Base-by-base conservation (phyloP, 768 basidiomycete species). In the Trametes cinnabarina region DNA sequence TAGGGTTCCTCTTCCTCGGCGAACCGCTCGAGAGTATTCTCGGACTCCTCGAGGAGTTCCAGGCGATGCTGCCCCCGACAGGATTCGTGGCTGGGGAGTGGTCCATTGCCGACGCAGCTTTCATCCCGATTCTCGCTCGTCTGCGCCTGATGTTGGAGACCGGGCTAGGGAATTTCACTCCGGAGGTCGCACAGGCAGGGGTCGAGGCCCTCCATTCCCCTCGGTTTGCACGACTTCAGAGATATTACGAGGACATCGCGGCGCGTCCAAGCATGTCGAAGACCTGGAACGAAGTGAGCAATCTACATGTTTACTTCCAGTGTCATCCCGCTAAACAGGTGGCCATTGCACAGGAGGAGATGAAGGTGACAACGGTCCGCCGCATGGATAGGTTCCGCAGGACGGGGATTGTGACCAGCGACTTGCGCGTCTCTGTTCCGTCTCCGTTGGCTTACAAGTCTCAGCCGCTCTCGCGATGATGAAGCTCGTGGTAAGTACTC, bases 91-190 rank as follows among this genome's bases (percentile, higher is more conserved):
- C 72, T 9, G 75, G 74, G 3, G 66, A 71, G 14, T 88, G 77
- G 67, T 82, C 78, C 17, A 80, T 82, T 49, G 87, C 86, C 5
- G 88, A 88, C 61, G 79, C 81, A 3, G 79, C 83, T 0, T 64
- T 86, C 19, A 71, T 77, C 1, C 84, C 88, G 0, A 83, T 86
- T 75, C 62, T 86, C 15, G 82, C 77, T n/a, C 74, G 86, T 11
- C 58, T 79, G 44, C 74, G 78, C 28, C 56, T 81, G 1, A 25
- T 17, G 28, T 30, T 43, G 41, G 44, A 53, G 52, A 12, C n/a
- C 2, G 22, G 17, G 14, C 22, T 54, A 4, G 34, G 30, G 1
- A 30, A 42, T 23, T 37, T 22, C 20, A 35, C 14, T 28, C 14
- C 32, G 12, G 39, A 52, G 15, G 52, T 22, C 11, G 43, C 30